phyloP scores from a whole-genome alignment of 202 grass and related monocot genomes.

The Miscanthus sacchariflorus region DNA sequence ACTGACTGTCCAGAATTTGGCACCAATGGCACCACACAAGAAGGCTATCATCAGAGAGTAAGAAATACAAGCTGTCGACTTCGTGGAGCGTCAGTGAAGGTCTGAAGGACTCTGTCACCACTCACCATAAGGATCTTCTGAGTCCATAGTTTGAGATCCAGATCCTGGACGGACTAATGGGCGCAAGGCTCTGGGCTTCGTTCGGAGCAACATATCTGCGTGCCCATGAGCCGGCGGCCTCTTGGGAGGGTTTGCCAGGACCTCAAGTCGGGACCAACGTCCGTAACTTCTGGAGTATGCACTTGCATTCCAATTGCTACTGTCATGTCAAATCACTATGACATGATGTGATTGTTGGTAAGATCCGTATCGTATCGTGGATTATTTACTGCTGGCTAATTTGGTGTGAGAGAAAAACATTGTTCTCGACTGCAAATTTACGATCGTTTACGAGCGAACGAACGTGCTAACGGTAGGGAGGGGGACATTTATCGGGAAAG shows the following conservation, averaged over 20 bases:
- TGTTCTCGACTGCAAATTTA: too few relatives aligned
- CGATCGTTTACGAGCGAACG: too few relatives aligned
- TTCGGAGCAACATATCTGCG: not conserved
- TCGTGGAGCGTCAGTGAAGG: not conserved
- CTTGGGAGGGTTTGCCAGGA: slow-evolving; percentile 35
- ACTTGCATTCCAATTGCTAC: slow-evolving; percentile 37
- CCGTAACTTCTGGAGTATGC: slow-evolving; percentile 47
- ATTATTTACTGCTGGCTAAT: too few relatives aligned
- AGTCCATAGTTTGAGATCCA: too few relatives aligned
- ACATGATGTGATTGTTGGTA: not conserved
- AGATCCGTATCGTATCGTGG: too few relatives aligned
- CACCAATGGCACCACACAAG: too few relatives aligned
- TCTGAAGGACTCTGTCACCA: too few relatives aligned
- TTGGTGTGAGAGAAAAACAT: too few relatives aligned
- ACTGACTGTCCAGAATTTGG: too few relatives aligned
- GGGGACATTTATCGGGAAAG: slow-evolving; percentile 55
- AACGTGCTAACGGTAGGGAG: slow-evolving; percentile 4
- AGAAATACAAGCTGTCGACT: not conserved
- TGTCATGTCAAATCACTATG: not conserved
- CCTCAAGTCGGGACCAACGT: slow-evolving; percentile 44
- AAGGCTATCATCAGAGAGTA: not conserved
- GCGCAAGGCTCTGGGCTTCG: not conserved
- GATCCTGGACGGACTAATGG: not conserved
- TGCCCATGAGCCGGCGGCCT: not conserved
- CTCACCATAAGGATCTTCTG: too few relatives aligned